A percentile compares a stretch with the other conserved stretches of the same genome.
Evolutionary conservation across 2,329 filamentous ascomycete species (phyloP).

Genomic region (Aureobasidium sp.): DNA sequence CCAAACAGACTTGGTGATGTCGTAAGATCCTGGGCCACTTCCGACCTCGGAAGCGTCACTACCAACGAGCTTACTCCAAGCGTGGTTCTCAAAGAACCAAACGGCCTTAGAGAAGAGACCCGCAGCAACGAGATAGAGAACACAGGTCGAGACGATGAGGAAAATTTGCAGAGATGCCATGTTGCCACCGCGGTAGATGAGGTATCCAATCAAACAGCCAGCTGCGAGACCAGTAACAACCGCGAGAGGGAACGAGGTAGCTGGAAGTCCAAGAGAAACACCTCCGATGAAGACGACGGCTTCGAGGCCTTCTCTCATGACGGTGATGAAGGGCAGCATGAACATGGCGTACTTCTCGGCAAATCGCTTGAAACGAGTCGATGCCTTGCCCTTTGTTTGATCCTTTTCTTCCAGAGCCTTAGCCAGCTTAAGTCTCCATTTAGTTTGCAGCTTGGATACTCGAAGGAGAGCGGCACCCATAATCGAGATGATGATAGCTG

Average conservation of each 20-base stretch:
- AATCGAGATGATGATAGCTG: constrained; percentile 69
- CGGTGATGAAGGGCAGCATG: constrained; percentile 74
- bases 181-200: constrained; percentile 69
- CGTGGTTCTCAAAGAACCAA: constrained; percentile 63
- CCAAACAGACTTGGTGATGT: constrained; percentile 71
- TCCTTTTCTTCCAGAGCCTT: constrained; percentile 54
- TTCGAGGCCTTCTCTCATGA: constrained; percentile 79
- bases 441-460: constrained; percentile 73
- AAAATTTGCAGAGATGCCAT: constrained; percentile 63
- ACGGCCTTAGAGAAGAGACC: constrained; percentile 71
- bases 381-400: constrained; percentile 27
- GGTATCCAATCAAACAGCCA: constrained; percentile 58
- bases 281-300: constrained; percentile 81
- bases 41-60: constrained; percentile 56
- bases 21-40: constrained; percentile 65
- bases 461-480: constrained; percentile 75
- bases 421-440: constrained; percentile 78
- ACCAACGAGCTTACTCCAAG: constrained; percentile 58
- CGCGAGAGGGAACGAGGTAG: constrained; percentile 67
- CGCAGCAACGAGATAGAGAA: constrained; percentile 76
- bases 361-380: constrained; percentile 51
- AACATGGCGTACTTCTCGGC: constrained; percentile 80
- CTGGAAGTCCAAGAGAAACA: constrained; percentile 68
- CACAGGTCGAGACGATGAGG: constrained; percentile 71
- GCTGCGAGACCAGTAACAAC: constrained; percentile 63